Conservation (phyloP, 192 early-diverging fungal genomes). For the Mortierella hygrophila region DNA sequence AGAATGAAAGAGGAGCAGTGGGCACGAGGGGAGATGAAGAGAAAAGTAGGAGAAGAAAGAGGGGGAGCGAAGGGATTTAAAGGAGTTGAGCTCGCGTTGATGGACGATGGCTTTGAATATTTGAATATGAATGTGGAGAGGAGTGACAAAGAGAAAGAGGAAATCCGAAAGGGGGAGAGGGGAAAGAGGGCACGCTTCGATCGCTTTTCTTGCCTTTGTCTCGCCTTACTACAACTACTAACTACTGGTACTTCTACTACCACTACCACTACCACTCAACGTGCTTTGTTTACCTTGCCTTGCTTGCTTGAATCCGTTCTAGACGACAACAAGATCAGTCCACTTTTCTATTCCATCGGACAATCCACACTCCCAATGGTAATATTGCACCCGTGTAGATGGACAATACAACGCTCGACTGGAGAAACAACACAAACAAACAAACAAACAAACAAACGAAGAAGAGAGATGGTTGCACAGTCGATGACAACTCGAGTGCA, state of each 20-base stretch:
- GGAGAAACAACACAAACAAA: not conserved
- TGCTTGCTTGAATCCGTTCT: too few relatives aligned
- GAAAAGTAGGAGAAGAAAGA: not conserved
- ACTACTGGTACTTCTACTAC: not conserved
- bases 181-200: too few relatives aligned
- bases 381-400: not conserved
- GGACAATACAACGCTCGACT: not conserved
- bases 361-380: not conserved
- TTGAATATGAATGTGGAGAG: not conserved
- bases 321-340: not conserved
- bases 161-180: not conserved
- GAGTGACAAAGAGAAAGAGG: not conserved
- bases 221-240: too few relatives aligned
- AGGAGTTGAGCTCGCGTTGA: not conserved
- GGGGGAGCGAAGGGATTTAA: not conserved
- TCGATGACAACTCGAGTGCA: not conserved
- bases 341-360: not conserved
- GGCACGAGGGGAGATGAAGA: not conserved
- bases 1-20: not conserved
- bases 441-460: not conserved
- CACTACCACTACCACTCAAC: not conserved
- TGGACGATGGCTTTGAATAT: not conserved
- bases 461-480: not conserved
- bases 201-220: too few relatives aligned
- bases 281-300: not conserved